Evolutionary conservation across 306 rosid species (phyloP).

Genomic region (Erythrophleum fordii): DNA sequence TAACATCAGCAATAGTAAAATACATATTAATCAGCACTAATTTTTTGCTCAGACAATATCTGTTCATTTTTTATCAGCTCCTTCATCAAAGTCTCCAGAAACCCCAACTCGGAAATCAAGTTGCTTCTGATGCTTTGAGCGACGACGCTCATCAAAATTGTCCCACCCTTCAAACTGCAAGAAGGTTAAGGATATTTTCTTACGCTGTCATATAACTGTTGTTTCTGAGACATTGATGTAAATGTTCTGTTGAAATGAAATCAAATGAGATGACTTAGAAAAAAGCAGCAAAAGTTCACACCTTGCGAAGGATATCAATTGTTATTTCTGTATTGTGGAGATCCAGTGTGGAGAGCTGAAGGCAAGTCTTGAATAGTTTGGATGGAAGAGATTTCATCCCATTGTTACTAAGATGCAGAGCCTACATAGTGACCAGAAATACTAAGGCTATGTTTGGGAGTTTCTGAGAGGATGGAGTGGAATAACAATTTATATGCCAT

Average conservation of each 20-base stretch:
- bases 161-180: slow-evolving; percentile 94
- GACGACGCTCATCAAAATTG: slow-evolving; percentile 75
- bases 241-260: slow-evolving; percentile 18
- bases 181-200: not conserved
- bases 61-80: slow-evolving; percentile 79
- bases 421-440: slow-evolving; percentile 50
- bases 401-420: slow-evolving; percentile 74
- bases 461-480: not conserved
- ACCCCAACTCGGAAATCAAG: slow-evolving; percentile 78
- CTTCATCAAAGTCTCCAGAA: slow-evolving; percentile 85
- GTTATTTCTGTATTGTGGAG: slow-evolving; percentile 91
- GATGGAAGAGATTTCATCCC: slow-evolving; percentile 81
- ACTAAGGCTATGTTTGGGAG: not conserved
- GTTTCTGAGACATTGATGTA: slow-evolving; percentile 8
- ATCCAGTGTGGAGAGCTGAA: slow-evolving; percentile 77
- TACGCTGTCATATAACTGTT: not conserved
- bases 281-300: slow-evolving; percentile 32
- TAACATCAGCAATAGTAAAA: not conserved
- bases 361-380: slow-evolving; percentile 73
- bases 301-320: slow-evolving; percentile 84
- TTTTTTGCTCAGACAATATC: not conserved
- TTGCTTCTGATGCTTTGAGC: slow-evolving; percentile 84
- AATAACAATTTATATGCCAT: not conserved
- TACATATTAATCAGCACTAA: not conserved
- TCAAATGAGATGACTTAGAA: slow-evolving; percentile 7